phyloP scores from a whole-genome alignment of 2,329 filamentous ascomycete genomes.

The Myriosclerotinia scirpicola region DNA sequence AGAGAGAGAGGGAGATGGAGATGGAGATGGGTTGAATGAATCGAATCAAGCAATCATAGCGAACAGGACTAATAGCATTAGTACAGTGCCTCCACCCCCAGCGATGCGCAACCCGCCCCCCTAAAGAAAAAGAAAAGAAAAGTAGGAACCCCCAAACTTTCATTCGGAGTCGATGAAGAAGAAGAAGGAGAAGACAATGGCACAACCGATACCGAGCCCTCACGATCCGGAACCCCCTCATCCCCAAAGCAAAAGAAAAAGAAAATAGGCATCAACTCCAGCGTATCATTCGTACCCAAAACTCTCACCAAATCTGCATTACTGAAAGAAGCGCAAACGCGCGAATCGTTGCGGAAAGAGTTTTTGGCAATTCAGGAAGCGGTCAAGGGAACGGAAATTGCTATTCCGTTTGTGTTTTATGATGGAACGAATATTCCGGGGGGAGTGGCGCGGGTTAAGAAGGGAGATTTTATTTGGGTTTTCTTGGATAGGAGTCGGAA shows the following conservation, averaged over 20 bases:
- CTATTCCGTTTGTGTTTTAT: conserved; percentile 95
- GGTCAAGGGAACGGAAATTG: conserved; percentile 84
- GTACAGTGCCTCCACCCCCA: conserved; percentile 47
- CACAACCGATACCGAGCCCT: conserved; percentile 41
- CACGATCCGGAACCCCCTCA: conserved; percentile 39
- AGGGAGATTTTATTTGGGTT: conserved; percentile 90
- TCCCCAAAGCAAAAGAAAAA: conserved; percentile 37
- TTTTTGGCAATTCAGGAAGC: conserved; percentile 81
- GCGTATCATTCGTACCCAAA: conserved; percentile 67
- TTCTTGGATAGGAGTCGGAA: conserved; percentile 91
- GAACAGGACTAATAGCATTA: conserved; percentile 36
- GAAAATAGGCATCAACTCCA: conserved; percentile 62
- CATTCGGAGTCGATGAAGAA: conserved; percentile 59
- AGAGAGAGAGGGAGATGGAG: not conserved
- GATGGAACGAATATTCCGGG: conserved; percentile 89
- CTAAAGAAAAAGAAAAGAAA: conserved; percentile 50
- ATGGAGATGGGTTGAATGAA: not conserved
- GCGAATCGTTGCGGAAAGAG: conserved; percentile 72
- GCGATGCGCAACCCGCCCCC: conserved; percentile 33
- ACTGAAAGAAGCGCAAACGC: conserved; percentile 74
- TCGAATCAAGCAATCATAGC: not conserved
- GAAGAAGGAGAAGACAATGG: conserved; percentile 38
- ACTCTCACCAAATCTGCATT: conserved; percentile 73
- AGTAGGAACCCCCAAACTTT: conserved; percentile 51
- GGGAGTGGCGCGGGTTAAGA: conserved; percentile 81